A percentile compares a stretch with the other conserved stretches of the same genome.
Conservation (phyloP, 192 early-diverging fungal species). For the Funneliformis mosseae region DNA sequence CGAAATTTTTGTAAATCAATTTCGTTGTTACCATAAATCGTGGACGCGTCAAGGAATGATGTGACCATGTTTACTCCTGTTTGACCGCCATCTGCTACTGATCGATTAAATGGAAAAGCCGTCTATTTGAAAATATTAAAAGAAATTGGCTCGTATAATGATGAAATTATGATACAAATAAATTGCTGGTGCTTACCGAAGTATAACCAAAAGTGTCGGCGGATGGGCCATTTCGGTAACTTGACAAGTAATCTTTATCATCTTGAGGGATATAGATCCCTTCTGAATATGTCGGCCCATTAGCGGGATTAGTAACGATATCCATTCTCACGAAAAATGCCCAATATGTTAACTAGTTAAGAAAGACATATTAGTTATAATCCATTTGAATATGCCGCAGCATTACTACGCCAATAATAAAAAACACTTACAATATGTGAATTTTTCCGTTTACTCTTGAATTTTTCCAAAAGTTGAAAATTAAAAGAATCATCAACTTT, state of each 20-base stretch:
- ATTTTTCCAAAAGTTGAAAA: neutral
- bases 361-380: neutral
- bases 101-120: neutral
- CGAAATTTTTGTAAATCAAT: neutral
- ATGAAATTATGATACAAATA: neutral
- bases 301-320: neutral
- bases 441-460: slow-evolving; percentile 3
- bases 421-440: slow-evolving; percentile 17
- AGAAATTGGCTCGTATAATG: neutral
- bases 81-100: neutral
- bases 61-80: neutral
- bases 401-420: neutral
- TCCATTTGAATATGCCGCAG: neutral
- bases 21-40: neutral
- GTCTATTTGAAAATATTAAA: neutral
- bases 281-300: neutral
- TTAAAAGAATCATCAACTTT: neutral
- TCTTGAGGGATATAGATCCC: neutral
- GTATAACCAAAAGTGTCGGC: neutral
- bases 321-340: neutral
- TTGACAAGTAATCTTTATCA: neutral
- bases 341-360: neutral
- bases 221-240: neutral
- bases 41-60: neutral
- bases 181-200: neutral